These are phyloP conservation scores for Agaricus blazei DNA, from an alignment of 768 basidiomycete species.

Conservation along the genomic window DNA sequence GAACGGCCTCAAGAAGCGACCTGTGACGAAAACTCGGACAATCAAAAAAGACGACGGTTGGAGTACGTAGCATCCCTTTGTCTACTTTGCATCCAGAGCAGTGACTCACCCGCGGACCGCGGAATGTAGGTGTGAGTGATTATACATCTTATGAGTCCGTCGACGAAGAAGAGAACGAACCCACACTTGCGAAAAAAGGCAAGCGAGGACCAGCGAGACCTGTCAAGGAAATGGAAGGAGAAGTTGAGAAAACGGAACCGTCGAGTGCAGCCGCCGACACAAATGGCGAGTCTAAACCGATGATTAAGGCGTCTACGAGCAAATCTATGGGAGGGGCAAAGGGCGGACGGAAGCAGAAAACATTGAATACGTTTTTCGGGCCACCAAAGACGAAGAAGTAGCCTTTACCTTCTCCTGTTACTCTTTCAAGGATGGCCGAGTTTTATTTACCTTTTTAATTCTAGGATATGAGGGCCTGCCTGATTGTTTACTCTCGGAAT, in stretches of 20 bases:
- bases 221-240: background rate
- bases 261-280: constrained; percentile 6
- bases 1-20: constrained; percentile 74
- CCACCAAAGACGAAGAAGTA: constrained; percentile 11
- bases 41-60: constrained; percentile 65
- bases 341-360: constrained; percentile 7
- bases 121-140: constrained; percentile 60
- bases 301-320: background rate
- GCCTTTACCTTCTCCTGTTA: background rate
- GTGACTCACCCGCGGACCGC: constrained; percentile 4
- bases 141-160: constrained; percentile 81
- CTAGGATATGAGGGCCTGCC: background rate
- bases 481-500: background rate
- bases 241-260: background rate
- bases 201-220: constrained; percentile 5
- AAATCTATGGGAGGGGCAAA: background rate
- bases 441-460: background rate
- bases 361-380: constrained; percentile 11
- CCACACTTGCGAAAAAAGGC: constrained; percentile 2
- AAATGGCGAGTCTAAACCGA: background rate
- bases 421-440: background rate
- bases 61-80: constrained; percentile 40
- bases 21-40: constrained; percentile 53
- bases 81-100: background rate
- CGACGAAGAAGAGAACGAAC: constrained; percentile 39